Evolutionary conservation across 1,284 basidiomycete genomes (phyloP).

Genomic region (Trichosporon inkin): DNA sequence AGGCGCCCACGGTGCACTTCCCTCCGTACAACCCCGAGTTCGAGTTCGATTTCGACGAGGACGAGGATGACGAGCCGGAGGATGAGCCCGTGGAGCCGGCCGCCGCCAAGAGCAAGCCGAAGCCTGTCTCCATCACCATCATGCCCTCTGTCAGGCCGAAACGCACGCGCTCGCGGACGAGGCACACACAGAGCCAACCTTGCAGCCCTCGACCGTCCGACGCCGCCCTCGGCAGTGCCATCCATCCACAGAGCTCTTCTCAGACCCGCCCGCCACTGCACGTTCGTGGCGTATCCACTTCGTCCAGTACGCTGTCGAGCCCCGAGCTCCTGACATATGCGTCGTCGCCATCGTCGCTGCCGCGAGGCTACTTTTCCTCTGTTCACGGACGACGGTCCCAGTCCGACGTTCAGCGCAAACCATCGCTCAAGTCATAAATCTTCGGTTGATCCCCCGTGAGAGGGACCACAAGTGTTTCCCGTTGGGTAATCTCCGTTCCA

Average conservation of each 20-base stretch:
- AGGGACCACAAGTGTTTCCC: no score
- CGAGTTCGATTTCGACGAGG: not conserved
- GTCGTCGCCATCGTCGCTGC: no score
- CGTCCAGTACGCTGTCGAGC: no score
- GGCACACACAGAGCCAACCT: not conserved
- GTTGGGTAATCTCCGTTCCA: no score
- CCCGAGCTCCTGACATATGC: no score
- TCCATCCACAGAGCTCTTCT: not conserved
- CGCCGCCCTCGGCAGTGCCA: not conserved
- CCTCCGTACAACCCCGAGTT: not conserved
- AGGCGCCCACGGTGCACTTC: constrained; percentile 1
- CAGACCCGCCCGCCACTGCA: no score
- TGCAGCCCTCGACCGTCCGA: not conserved
- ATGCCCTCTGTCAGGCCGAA: not conserved
- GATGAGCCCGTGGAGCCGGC: not conserved
- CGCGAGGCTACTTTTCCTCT: no score
- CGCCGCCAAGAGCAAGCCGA: not conserved
- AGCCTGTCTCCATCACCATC: not conserved
- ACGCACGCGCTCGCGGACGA: not conserved
- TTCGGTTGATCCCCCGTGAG: no score
- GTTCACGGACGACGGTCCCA: no score
- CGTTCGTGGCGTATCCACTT: no score
- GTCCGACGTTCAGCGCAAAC: no score
- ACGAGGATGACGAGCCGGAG: not conserved
- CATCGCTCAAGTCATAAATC: no score